Percentiles rank a stretch among this genome's conserved stretches.
Evolutionary conservation across 495 filamentous ascomycete species (phyloP).

Genomic region (Cryomyces antarcticus): DNA sequence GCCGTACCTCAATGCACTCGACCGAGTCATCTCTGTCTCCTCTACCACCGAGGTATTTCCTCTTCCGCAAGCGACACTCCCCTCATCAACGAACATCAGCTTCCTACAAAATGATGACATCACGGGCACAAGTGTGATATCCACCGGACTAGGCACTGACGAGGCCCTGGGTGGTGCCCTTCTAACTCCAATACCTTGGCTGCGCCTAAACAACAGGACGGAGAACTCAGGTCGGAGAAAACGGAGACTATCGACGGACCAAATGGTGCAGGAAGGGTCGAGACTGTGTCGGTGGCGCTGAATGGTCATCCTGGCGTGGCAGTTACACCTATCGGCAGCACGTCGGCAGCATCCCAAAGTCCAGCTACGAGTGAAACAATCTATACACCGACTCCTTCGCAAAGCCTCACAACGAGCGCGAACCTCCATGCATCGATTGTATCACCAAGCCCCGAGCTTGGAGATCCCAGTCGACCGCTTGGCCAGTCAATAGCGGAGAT

Average conservation of each 20-base stretch:
- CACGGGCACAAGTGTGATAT: neutral
- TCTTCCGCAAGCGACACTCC: conserved; percentile 40
- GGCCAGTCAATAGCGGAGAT: conserved; percentile 1
- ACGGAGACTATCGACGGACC: conserved; percentile 53
- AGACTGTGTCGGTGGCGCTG: conserved; percentile 47
- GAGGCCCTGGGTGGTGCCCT: conserved; percentile 81
- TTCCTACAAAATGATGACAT: conserved; percentile 19
- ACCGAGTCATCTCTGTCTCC: conserved; percentile 84
- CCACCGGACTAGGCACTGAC: conserved; percentile 46
- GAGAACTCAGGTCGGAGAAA: conserved; percentile 41
- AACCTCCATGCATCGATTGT: conserved; percentile 17
- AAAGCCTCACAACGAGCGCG: neutral
- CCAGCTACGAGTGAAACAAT: conserved; percentile 1
- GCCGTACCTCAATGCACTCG: conserved; percentile 73
- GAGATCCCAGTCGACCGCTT: conserved; percentile 3
- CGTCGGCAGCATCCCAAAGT: too few relatives aligned
- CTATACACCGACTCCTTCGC: neutral
- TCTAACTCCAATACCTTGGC: conserved; percentile 86
- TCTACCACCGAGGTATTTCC: conserved; percentile 64
- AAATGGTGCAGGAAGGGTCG: conserved; percentile 46
- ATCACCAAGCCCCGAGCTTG: conserved; percentile 8
- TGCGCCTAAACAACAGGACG: conserved; percentile 24
- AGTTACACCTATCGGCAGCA: neutral
- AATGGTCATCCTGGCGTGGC: conserved; percentile 28
- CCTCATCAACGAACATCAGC: conserved; percentile 17